Conservation (phyloP, 2,329 filamentous ascomycete genomes). For the Pseudogymnoascus sp. region DNA sequence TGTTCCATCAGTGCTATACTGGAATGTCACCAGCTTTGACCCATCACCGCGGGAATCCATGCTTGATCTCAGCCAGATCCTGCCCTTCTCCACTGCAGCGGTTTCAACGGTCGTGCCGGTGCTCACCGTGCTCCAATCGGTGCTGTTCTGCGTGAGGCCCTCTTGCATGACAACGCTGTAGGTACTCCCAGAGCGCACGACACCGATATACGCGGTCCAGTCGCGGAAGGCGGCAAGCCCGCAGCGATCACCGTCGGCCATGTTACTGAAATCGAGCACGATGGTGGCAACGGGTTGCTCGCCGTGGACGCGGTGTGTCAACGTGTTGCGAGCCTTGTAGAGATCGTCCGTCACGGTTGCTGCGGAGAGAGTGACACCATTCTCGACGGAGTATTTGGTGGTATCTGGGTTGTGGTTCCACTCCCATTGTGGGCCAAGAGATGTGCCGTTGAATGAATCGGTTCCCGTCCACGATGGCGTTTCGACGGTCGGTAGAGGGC, state of each 20-base stretch:
- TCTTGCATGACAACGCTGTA: slow-evolving; percentile 27
- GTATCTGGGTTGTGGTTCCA: slow-evolving; percentile 57
- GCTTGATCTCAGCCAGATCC: slow-evolving; percentile 34
- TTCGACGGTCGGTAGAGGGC: slow-evolving; percentile 29
- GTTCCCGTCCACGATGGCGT: slow-evolving; percentile 31
- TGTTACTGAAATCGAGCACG: slow-evolving; percentile 40
- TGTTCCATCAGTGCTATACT: slow-evolving; percentile 39
- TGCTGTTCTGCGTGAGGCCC: slow-evolving; percentile 23
- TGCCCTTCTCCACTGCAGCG: slow-evolving; percentile 15
- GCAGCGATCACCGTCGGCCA: slow-evolving; percentile 45
- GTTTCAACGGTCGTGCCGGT: slow-evolving; percentile 27
- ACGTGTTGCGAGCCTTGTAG: slow-evolving; percentile 40
- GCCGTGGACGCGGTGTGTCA: slow-evolving; percentile 42
- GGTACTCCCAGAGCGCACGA: slow-evolving; percentile 33
- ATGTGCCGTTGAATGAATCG: slow-evolving; percentile 39
- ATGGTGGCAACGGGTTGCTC: slow-evolving; percentile 42
- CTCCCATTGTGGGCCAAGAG: slow-evolving; percentile 44
- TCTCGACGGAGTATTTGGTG: slow-evolving; percentile 37
- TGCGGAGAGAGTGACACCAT: slow-evolving; percentile 41
- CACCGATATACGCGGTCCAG: slow-evolving; percentile 44
- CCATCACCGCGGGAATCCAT: slow-evolving; percentile 31
- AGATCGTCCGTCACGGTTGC: slow-evolving; percentile 47
- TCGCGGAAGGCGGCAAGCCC: slow-evolving; percentile 50
- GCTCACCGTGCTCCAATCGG: slow-evolving; percentile 28
- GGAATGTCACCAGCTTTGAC: slow-evolving; percentile 30